These are phyloP conservation scores for Amanita rimosa DNA, from an alignment of 768 basidiomycete species.

Conservation along the genomic window DNA sequence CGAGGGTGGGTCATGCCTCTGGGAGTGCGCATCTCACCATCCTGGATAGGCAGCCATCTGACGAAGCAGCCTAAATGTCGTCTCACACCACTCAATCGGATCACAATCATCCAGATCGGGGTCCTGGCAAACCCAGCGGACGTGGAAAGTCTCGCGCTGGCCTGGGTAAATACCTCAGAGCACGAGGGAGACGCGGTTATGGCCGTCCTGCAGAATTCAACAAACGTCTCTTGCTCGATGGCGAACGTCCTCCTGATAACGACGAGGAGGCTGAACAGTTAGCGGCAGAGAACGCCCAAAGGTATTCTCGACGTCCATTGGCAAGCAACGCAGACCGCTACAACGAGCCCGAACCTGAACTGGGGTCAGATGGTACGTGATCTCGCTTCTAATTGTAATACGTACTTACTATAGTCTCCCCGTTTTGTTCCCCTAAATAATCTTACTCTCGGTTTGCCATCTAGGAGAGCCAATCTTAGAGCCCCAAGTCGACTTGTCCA, in stretches of 20 bases:
- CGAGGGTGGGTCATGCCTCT: too few relatives aligned
- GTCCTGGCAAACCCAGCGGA: conserved; percentile 18
- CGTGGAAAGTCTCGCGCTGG: conserved; percentile 55
- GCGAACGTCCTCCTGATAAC: conserved; percentile 31
- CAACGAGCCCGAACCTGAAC: conserved; percentile 53
- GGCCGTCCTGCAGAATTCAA: conserved; percentile 60
- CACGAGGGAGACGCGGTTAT: conserved; percentile 45
- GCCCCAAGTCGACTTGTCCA: conserved; percentile 62
- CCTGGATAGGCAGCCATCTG: background rate
- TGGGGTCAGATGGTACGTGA: conserved; percentile 57
- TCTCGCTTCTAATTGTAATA: background rate
- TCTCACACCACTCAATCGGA: background rate
- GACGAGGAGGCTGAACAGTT: conserved; percentile 35
- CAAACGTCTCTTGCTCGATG: conserved; percentile 50
- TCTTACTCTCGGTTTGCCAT: background rate
- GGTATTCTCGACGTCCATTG: conserved; percentile 47
- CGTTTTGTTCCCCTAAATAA: background rate
- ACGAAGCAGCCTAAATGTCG: background rate
- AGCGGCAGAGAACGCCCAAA: conserved; percentile 33
- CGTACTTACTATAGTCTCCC: too few relatives aligned
- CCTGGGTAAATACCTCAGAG: conserved; percentile 63
- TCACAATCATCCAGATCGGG: background rate
- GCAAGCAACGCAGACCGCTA: conserved; percentile 70
- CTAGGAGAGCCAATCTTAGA: conserved; percentile 56
- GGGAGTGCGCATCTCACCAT: background rate